These are phyloP conservation scores for Claviceps maximensis DNA, from an alignment of 2,329 filamentous ascomycete species.

Conservation along the genomic window DNA sequence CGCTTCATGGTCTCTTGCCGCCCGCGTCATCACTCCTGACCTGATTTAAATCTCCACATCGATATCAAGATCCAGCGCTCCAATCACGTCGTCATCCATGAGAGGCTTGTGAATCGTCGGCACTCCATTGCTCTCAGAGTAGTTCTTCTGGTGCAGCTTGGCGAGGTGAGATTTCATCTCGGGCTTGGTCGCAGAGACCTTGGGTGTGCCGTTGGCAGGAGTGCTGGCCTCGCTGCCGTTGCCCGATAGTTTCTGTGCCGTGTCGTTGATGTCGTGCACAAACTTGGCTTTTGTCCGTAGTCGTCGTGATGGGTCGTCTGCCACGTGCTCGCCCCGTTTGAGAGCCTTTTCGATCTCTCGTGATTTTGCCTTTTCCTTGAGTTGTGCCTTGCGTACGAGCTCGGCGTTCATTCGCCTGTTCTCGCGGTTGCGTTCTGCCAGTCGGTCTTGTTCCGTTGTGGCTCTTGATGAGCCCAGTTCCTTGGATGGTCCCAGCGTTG, in stretches of 20 bases:
- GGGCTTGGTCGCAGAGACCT: slow-evolving; percentile 28
- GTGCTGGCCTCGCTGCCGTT: slow-evolving; percentile 37
- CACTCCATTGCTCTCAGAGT: slow-evolving; percentile 44
- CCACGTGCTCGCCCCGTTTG: slow-evolving; percentile 48
- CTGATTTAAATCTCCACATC: slow-evolving; percentile 65
- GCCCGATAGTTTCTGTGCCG: slow-evolving; percentile 30
- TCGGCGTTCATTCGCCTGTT: slow-evolving; percentile 80
- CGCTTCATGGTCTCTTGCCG: not conserved
- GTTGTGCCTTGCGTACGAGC: slow-evolving; percentile 77
- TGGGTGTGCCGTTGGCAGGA: slow-evolving; percentile 40
- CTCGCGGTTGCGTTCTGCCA: slow-evolving; percentile 70
- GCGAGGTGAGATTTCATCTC: slow-evolving; percentile 36
- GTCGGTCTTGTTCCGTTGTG: slow-evolving; percentile 61
- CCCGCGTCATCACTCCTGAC: not conserved
- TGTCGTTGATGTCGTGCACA: slow-evolving; percentile 47
- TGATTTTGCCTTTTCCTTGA: slow-evolving; percentile 59
- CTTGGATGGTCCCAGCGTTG: slow-evolving; percentile 42
- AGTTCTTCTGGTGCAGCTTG: slow-evolving; percentile 39
- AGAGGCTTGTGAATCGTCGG: slow-evolving; percentile 64
- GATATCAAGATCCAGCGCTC: slow-evolving; percentile 75
- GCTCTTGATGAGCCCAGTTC: slow-evolving; percentile 34
- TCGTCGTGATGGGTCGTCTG: slow-evolving; percentile 46
- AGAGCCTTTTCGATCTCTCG: slow-evolving; percentile 48
- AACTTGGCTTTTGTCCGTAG: slow-evolving; percentile 56
- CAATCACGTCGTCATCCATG: slow-evolving; percentile 88